Conservation (phyloP, 257 asterid species). For the Primulina tabacum region DNA sequence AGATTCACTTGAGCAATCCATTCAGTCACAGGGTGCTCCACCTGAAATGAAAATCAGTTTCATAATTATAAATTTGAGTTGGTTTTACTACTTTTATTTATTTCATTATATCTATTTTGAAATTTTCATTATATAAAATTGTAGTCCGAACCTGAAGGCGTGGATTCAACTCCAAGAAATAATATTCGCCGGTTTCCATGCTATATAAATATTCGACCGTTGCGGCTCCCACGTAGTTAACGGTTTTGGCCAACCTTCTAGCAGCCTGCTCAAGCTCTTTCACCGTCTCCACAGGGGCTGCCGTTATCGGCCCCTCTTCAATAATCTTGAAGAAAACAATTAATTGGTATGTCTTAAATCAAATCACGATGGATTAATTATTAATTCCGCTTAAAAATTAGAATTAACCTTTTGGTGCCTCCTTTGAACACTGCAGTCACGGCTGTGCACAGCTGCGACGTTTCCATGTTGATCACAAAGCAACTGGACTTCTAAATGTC, state of each 20-base stretch:
- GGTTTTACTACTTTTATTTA: too few relatives aligned
- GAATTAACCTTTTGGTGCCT: slow-evolving; percentile 84
- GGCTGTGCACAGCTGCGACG: slow-evolving; percentile 99
- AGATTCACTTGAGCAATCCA: slow-evolving; percentile 98
- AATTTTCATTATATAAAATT: too few relatives aligned
- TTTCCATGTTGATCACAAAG: slow-evolving; percentile 92
- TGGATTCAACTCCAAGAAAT: slow-evolving; percentile 96
- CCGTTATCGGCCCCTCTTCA: slow-evolving; percentile 98
- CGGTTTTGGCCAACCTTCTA: slow-evolving; percentile 90
- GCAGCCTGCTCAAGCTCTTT: slow-evolving; percentile 98
- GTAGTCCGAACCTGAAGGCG: slow-evolving; percentile 69
- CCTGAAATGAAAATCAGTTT: slow-evolving; percentile 37
- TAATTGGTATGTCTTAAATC: neutral
- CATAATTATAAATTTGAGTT: too few relatives aligned
- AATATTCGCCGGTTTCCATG: slow-evolving; percentile 99
- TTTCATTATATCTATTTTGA: too few relatives aligned
- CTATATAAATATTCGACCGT: slow-evolving; percentile 97
- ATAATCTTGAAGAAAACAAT: slow-evolving; percentile 49
- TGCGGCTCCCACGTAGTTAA: slow-evolving; percentile 95
- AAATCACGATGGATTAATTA: neutral
- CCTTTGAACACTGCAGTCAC: slow-evolving; percentile 99
- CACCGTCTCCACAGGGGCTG: slow-evolving; percentile 80
- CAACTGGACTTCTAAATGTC: slow-evolving; percentile 97
- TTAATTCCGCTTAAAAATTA: neutral
- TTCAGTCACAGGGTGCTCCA: slow-evolving; percentile 99